These are phyloP conservation scores for Candida verbasci DNA, from an alignment of 805 yeast genomes.

Conservation along the genomic window DNA sequence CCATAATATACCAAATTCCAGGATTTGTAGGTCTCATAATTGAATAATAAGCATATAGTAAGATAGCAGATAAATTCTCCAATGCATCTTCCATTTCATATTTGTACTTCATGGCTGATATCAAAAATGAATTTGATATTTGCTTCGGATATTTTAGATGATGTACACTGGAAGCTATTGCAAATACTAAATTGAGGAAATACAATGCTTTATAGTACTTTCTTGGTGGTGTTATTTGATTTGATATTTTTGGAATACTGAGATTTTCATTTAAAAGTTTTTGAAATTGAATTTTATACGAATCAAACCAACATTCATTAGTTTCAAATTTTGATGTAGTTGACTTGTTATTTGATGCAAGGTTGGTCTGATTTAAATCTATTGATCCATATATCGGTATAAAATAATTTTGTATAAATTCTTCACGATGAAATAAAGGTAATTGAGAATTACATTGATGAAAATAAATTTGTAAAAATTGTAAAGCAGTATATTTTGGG, in stretches of 20 bases:
- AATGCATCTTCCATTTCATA: conserved; percentile 57
- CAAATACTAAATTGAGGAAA: conserved; percentile 73
- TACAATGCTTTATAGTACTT: conserved; percentile 53
- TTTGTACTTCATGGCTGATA: conserved; percentile 57
- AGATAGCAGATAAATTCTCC: conserved; percentile 68
- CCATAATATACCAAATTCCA: conserved; percentile 89
- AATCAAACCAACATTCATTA: conserved; percentile 13
- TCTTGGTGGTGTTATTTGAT: conserved; percentile 41
- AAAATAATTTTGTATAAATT: conserved; percentile 61
- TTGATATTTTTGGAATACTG: conserved; percentile 27
- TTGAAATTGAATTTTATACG: conserved; percentile 16
- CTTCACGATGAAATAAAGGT: conserved; percentile 80
- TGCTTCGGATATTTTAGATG: conserved; percentile 62
- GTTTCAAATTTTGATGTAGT: conserved; percentile 39
- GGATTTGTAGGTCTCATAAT: conserved; percentile 87
- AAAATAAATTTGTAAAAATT: conserved; percentile 60
- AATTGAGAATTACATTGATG: conserved; percentile 78
- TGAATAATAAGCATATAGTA: conserved; percentile 66
- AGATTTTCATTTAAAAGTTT: conserved; percentile 30
- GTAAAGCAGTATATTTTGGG: conserved; percentile 65
- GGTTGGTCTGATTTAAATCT: conserved; percentile 45
- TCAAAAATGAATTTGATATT: conserved; percentile 65
- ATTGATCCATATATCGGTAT: conserved; percentile 77
- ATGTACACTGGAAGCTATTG: conserved; percentile 73
- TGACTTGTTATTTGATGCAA: conserved; percentile 49